Evolutionary conservation across 345 rosid genomes (phyloP), one percentile per base, ranked within the genome.

Genomic region (Pistacia atlantica): DNA sequence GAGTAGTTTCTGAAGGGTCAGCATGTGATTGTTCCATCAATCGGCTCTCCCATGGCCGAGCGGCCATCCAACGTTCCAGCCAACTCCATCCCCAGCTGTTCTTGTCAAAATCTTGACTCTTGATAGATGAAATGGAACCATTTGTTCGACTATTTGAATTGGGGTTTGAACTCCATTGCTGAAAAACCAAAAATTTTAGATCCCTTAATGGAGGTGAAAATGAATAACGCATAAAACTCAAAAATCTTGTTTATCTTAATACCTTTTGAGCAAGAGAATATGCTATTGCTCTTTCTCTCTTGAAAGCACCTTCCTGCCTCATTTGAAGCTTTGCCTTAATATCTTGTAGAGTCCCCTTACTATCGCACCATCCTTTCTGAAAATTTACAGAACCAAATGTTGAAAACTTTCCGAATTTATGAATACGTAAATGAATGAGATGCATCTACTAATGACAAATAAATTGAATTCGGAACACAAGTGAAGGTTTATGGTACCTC

Each of bases 11-110:
- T 0, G 81, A 69, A 12, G 78, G 75, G 42, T 84, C 85, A 13
- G 80, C 33, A 7, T 73, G 74, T 55, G 88, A 83, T 82, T 80
- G 84, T 62, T 93, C 98, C 94, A 90, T 88, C 86, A 92, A 80
- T 73, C 98, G 80, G 9, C 93, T 86, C 85, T 93, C 99, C 99
- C 98, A 95, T 80, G 99, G 99, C 84, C 87, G 84, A 56, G 97
- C 93, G 1, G 97, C 98, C 99, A 95, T 93, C 99, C 99, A 95
- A 57, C 99, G 96, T 74, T 93, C 99, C 14, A 95, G 88, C 99
- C 99, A 95, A 80, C 96, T 92, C 99, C 98, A 95, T 69, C 97
- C 97, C 97, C 93, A 88, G 74, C 90, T 89, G 61, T 84, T 90
- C 83, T 86, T 89, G 69, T 91, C 97, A 75, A 92, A 87, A 75